Evolutionary conservation across 441 rosid genomes (phyloP), one percentile per base, ranked within the genome.

Genomic region (Dalechampia spathulata): DNA sequence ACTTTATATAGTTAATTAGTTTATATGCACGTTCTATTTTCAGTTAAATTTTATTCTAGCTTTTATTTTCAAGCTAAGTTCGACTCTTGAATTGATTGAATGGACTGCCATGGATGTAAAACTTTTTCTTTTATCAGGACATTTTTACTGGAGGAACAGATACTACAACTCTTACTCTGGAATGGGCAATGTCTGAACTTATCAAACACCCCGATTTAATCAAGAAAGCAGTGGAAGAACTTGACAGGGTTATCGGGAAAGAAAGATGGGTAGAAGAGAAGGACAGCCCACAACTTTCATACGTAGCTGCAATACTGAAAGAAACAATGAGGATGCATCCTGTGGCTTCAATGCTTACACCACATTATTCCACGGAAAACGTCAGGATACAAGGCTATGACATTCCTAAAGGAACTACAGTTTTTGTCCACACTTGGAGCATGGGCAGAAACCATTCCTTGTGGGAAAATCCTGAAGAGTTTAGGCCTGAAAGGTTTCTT

Each of bases 261-360:
- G 78, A 74, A 17, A 70, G 73, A 51, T 72, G 22, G 60, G 75
- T 81, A 25, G 68, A 74, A 0, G 78, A 78, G 65, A 69, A 64
- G 12, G 87, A 81, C 52, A 38, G 74, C 2, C 42, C 34, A 0
- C 36, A 74, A 6, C 50, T 81, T 49, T 74, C 67, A 7, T 78
- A 49, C 52, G 42, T 78, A 0, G 49, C 66, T 6, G 56, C 79
- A 30, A 72, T 82, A 15, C 72, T 70, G 12, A 81, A 81, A 16
- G 84, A 81, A 65, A 75, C 82, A 6, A 59, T 81, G 68, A 63
- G 87, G 21, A 37, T 81, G 45, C 87, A 81, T 28, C 85, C 79
- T 4, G 66, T 63, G 27, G 83, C 58, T 1, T 83, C 83, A 3
- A 58, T 79, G 57, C 15, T 81, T 2, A 67, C 74, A 5, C 77